A percentile compares a stretch with the other conserved stretches of the same genome.
Conservation (phyloP, 2,329 filamentous ascomycete genomes). For the Cladophialophora carrionii region DNA sequence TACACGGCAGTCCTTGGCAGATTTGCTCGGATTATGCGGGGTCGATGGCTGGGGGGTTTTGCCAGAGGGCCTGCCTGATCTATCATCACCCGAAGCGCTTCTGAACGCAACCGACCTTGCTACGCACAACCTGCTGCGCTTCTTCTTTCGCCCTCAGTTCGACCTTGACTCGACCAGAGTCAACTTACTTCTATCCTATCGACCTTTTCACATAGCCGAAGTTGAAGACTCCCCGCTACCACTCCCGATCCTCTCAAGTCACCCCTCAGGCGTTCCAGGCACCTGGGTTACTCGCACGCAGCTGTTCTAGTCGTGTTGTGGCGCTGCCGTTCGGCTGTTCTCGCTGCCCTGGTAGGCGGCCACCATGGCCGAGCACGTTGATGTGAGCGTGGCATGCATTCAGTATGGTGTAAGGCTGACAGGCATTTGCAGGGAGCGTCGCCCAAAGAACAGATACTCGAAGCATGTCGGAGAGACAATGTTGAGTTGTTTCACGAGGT, state of each 20-base stretch:
- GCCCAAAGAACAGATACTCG: conserved; percentile 80
- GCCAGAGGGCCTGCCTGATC: conserved; percentile 13
- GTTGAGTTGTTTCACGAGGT: conserved; percentile 78
- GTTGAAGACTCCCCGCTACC: not conserved
- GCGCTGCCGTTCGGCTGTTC: not conserved
- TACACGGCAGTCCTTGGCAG: not conserved
- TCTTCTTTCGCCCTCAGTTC: not conserved
- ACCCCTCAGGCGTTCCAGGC: not conserved
- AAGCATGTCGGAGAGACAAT: conserved; percentile 93
- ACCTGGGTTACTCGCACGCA: not conserved
- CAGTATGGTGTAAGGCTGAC: conserved; percentile 9
- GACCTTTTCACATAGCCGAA: not conserved
- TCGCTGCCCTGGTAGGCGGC: not conserved
- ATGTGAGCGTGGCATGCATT: conserved; percentile 42
- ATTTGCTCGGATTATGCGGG: conserved; percentile 4
- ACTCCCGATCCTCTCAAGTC: not conserved
- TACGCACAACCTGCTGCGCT: not conserved
- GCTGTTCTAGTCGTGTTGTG: not conserved
- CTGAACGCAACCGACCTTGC: not conserved
- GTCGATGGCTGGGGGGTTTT: conserved; percentile 1
- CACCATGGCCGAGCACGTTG: conserved; percentile 48
- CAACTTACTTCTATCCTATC: not conserved
- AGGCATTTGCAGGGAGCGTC: conserved; percentile 70
- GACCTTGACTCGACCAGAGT: not conserved
- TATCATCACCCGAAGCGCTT: conserved; percentile 3